A percentile compares a stretch with the other conserved stretches of the same genome.
Evolutionary conservation across 2,329 filamentous ascomycete species (phyloP).

Genomic region (Colletotrichum sp.): DNA sequence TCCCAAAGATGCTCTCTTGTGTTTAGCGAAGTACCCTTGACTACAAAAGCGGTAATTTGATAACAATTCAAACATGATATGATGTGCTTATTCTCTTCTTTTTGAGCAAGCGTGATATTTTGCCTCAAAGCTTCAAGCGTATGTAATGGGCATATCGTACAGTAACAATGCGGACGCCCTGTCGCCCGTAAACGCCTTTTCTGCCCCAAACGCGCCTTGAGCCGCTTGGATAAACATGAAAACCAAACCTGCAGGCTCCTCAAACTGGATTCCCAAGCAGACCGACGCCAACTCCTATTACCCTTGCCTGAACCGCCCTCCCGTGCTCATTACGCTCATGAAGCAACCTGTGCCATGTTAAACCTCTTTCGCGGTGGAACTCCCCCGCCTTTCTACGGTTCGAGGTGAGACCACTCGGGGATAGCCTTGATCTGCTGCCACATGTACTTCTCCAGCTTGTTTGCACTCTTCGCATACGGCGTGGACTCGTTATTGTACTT

Average conservation of each 20-base stretch:
- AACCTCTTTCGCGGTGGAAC: neutral
- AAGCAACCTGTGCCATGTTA: neutral
- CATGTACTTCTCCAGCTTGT: constrained; percentile 93
- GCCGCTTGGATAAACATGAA: neutral
- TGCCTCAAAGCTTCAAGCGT: neutral
- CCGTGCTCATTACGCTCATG: neutral
- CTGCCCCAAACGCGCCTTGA: neutral
- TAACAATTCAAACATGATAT: neutral
- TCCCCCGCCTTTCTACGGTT: constrained; percentile 43
- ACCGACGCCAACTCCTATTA: constrained; percentile 9
- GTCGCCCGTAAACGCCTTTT: neutral
- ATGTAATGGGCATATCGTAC: neutral
- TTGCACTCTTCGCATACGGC: constrained; percentile 92
- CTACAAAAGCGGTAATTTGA: constrained; percentile 7
- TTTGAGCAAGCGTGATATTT: neutral
- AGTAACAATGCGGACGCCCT: neutral
- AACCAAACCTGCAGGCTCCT: neutral
- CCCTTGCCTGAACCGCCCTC: neutral
- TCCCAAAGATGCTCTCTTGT: neutral
- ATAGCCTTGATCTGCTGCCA: constrained; percentile 91
- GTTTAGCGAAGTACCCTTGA: neutral
- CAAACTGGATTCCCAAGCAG: neutral
- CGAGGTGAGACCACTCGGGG: constrained; percentile 83
- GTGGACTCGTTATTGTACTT: constrained; percentile 97
- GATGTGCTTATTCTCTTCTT: neutral